Evolutionary conservation across 768 basidiomycete species (phyloP), one percentile per base, ranked within the genome.

Genomic region (Collybia sp.): DNA sequence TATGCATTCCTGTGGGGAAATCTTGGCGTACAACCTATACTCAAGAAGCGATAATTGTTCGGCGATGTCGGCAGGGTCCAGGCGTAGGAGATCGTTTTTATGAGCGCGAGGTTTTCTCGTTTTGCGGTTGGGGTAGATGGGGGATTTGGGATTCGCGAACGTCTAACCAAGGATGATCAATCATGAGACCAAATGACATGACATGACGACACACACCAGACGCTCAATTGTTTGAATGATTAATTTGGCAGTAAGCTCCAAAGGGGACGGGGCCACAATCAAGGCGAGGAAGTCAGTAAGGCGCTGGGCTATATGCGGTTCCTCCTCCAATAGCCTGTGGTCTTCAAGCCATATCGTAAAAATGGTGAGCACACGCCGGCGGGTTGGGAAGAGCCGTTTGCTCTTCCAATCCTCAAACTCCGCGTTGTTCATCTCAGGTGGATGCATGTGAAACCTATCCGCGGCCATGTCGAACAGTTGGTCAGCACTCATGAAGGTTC

Each of bases 21-120:
- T 79, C 58, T 79, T 81, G 48, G 70, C 64, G 61, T 93, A 95
- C 5, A 83, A 69, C 32, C 72, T 65, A 45, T 75, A 80, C 60
- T 94, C 89, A 50, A 82, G 69, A 38, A 93, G 65, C n/a, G 85
- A 82, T 37, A 95, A 69, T 55, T 94, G 91, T 36, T 91, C 80
- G 0, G 91, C 91, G 30, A 95, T 57, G 45, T 85, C 80, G 16
- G 74, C 57, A 1, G 88, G 73, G 53, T 88, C 82, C 48, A 87
- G 70, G 52, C 80, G 77, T 11, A 79, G 58, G 13, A 93, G 61
- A 42, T 87, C 85, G 52, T 78, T 72, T 58, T 74, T 80, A 46
- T 75, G 72, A 3, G 69, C 58, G 54, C 75, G 79, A 16, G 70
- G 66, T 53, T 73, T 77, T 50, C 70, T 67, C 34, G 71, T 52